phyloP scores from a whole-genome alignment of 2,329 filamentous ascomycete species.

The Claviceps africana region DNA sequence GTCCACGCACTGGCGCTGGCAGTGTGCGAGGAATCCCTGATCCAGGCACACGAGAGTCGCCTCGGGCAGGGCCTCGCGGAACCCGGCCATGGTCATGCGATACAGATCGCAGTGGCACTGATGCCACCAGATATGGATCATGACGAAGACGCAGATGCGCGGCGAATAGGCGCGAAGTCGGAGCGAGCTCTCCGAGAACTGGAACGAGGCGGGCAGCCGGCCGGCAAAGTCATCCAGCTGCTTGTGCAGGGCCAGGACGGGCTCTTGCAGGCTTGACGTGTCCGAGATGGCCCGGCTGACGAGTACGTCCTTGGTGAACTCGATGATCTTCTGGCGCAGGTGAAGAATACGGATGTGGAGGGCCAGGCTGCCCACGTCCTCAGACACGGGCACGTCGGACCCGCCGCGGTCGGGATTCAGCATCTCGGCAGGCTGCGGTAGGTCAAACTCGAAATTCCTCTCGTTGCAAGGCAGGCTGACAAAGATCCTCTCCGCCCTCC shows the following conservation, averaged over 20 bases:
- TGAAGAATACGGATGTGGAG: conserved; percentile 43
- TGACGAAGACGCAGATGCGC: conserved; percentile 41
- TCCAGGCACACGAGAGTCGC: conserved; percentile 31
- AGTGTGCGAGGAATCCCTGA: conserved; percentile 33
- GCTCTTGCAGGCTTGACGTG: conserved; percentile 25
- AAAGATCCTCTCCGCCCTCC: conserved; percentile 26
- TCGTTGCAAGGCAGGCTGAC: conserved; percentile 29
- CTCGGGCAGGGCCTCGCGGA: conserved; percentile 36
- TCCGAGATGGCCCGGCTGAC: conserved; percentile 25
- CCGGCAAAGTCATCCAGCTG: conserved; percentile 39
- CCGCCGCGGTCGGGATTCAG: conserved; percentile 32
- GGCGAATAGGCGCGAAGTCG: conserved; percentile 43
- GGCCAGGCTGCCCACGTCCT: conserved; percentile 41
- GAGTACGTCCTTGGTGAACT: conserved; percentile 33
- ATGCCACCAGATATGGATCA: conserved; percentile 47
- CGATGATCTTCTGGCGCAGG: conserved; percentile 39
- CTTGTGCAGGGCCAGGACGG: conserved; percentile 32
- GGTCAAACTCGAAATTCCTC: conserved; percentile 39
- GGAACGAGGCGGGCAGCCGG: conserved; percentile 39
- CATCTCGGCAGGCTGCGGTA: conserved; percentile 39
- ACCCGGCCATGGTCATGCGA: conserved; percentile 35
- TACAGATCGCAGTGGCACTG: conserved; percentile 46
- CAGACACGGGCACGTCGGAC: conserved; percentile 26
- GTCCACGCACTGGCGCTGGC: conserved; percentile 36
- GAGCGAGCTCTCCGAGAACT: conserved; percentile 42